Conservation (phyloP, 306 rosid genomes). For the Prosopis cineraria region DNA sequence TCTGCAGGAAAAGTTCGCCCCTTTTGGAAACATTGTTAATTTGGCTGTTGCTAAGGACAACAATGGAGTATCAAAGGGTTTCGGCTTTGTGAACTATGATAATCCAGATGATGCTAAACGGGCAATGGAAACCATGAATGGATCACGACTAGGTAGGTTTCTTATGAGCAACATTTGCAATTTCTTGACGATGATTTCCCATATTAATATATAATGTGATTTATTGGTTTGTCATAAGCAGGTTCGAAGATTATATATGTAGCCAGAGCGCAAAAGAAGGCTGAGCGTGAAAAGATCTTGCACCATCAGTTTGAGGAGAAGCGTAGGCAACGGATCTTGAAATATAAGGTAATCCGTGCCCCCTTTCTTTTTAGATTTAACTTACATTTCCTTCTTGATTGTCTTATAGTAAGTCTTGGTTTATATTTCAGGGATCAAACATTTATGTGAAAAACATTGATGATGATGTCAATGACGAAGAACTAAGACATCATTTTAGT, state of each 20-base stretch:
- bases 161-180: background rate
- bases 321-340: slow-evolving; percentile 70
- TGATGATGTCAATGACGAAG: slow-evolving; percentile 70
- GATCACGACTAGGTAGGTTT: slow-evolving; percentile 61
- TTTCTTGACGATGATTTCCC: slow-evolving; percentile 5
- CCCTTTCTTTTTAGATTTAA: slow-evolving; percentile 9
- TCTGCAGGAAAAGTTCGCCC: slow-evolving; percentile 48
- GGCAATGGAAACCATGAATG: slow-evolving; percentile 76
- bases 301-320: slow-evolving; percentile 72
- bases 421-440: slow-evolving; percentile 70
- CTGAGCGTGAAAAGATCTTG: slow-evolving; percentile 81
- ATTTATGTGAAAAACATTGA: slow-evolving; percentile 87
- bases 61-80: slow-evolving; percentile 73
- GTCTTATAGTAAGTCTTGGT: slow-evolving; percentile 27
- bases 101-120: slow-evolving; percentile 75
- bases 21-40: slow-evolving; percentile 59
- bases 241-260: slow-evolving; percentile 84
- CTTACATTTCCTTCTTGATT: slow-evolving; percentile 19
- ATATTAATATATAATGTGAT: slow-evolving; percentile 14
- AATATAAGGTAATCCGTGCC: slow-evolving; percentile 54
- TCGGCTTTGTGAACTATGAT: slow-evolving; percentile 78
- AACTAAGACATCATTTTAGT: slow-evolving; percentile 61
- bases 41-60: slow-evolving; percentile 48
- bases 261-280: slow-evolving; percentile 85
- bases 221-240: slow-evolving; percentile 44